phyloP scores from a whole-genome alignment of 805 yeast species.

The Dipodascus geniculatus region DNA sequence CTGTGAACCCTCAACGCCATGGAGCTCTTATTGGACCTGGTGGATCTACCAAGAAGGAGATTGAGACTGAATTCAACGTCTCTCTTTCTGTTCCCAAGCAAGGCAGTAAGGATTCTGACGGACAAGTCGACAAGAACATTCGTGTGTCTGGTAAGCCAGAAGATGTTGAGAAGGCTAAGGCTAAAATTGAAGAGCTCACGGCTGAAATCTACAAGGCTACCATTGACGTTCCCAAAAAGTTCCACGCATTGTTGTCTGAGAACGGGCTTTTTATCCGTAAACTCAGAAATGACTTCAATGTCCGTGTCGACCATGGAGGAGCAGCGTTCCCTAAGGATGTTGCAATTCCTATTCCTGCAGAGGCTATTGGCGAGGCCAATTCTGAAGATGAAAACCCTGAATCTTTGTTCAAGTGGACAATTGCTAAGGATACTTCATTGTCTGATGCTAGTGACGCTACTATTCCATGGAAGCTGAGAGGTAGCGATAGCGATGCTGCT shows the following conservation, averaged over 20 bases:
- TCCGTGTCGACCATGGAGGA: constrained; percentile 48
- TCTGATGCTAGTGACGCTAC: constrained; percentile 16
- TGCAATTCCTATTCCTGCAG: constrained; percentile 33
- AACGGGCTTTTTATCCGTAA: constrained; percentile 51
- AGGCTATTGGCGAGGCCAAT: constrained; percentile 25
- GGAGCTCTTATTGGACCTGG: constrained; percentile 70
- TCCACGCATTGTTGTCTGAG: constrained; percentile 53
- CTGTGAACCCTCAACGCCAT: constrained; percentile 60
- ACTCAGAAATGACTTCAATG: constrained; percentile 39
- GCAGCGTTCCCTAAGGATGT: constrained; percentile 30
- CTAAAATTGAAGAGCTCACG: constrained; percentile 47
- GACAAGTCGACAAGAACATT: constrained; percentile 33
- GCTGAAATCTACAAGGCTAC: constrained; percentile 43
- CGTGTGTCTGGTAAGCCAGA: constrained; percentile 48
- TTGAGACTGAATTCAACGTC: constrained; percentile 62
- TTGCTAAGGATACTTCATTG: constrained; percentile 24
- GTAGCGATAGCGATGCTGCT: constrained; percentile 36
- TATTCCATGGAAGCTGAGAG: constrained; percentile 47
- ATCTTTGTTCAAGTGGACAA: constrained; percentile 35
- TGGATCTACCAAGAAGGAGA: constrained; percentile 59
- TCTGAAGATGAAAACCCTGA: constrained; percentile 29
- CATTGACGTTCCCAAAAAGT: constrained; percentile 44
- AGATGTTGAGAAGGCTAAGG: constrained; percentile 49
- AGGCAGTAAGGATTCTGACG: constrained; percentile 12
- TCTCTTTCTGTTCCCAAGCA: constrained; percentile 55